phyloP scores from a whole-genome alignment of 2,329 filamentous ascomycete species.

The Xylariaceae sp. region DNA sequence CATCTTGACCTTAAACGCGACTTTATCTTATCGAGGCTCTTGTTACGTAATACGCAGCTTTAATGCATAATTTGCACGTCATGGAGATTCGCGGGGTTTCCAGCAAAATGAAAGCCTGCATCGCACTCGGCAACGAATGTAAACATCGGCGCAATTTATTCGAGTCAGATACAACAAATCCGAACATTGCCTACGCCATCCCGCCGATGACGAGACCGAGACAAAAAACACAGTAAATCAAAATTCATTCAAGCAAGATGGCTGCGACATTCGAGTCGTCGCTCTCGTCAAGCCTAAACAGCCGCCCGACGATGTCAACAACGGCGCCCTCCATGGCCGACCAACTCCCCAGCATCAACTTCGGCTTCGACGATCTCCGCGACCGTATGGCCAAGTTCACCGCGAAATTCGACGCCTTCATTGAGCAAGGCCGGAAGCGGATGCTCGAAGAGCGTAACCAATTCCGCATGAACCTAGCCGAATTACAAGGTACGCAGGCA shows the following conservation, averaged over 20 bases:
- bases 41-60: neutral
- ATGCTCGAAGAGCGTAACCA: slow-evolving; percentile 92
- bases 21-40: too few species aligned
- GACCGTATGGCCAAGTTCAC: slow-evolving; percentile 94
- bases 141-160: slow-evolving; percentile 22
- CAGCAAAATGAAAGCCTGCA: neutral
- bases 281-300: slow-evolving; percentile 58
- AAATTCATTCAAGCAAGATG: slow-evolving; percentile 37
- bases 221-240: neutral
- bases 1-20: neutral
- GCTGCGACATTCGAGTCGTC: slow-evolving; percentile 64
- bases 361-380: slow-evolving; percentile 92
- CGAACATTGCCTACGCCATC: neutral
- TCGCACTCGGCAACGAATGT: slow-evolving; percentile 29
- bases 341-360: slow-evolving; percentile 82
- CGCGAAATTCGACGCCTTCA: slow-evolving; percentile 84
- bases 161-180: neutral
- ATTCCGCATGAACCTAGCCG: slow-evolving; percentile 84
- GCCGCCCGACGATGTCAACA: slow-evolving; percentile 54
- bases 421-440: slow-evolving; percentile 83
- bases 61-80: neutral
- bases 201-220: neutral
- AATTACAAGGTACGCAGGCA: slow-evolving; percentile 70
- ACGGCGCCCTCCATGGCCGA: slow-evolving; percentile 66
- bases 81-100: neutral